Evolutionary conservation across 2,329 filamentous ascomycete genomes (phyloP).

Genomic region (Myriosclerotinia scirpicola): DNA sequence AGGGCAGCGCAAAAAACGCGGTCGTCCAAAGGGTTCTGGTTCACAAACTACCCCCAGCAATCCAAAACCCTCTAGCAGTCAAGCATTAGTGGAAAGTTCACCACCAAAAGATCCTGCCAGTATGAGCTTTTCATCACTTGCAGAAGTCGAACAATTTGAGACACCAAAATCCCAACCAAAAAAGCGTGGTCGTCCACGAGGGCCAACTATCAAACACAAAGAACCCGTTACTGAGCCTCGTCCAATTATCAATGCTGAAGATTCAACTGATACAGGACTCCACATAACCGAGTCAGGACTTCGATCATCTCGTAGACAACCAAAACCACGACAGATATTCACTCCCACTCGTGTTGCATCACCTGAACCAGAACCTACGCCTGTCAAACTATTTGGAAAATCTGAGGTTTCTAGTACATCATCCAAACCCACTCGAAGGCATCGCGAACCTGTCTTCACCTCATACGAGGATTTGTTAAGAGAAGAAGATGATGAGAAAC

Average conservation of each 20-base stretch:
- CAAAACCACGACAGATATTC: slow-evolving; percentile 18
- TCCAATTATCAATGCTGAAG: neutral
- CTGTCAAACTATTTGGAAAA: neutral
- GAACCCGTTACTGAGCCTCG: neutral
- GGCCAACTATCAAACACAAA: slow-evolving; percentile 16
- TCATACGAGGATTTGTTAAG: slow-evolving; percentile 24
- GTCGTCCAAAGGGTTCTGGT: neutral
- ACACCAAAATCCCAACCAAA: slow-evolving; percentile 6
- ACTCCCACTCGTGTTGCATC: neutral
- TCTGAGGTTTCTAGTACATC: neutral
- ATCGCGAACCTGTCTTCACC: slow-evolving; percentile 14
- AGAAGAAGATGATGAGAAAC: slow-evolving; percentile 24
- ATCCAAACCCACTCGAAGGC: neutral
- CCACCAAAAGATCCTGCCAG: neutral
- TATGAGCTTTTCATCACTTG: slow-evolving; percentile 10
- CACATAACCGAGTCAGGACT: slow-evolving; percentile 15
- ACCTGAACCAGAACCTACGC: slow-evolving; percentile 7
- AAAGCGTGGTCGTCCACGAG: slow-evolving; percentile 22
- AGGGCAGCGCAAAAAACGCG: slow-evolving; percentile 3
- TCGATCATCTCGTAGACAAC: slow-evolving; percentile 22
- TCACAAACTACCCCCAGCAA: neutral
- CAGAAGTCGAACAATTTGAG: slow-evolving; percentile 13
- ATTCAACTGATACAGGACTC: slow-evolving; percentile 8
- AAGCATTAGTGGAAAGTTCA: neutral
- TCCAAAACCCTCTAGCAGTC: neutral